phyloP scores from a whole-genome alignment of 2,329 filamentous ascomycete genomes.

The Drechslerella stenobrocha region DNA sequence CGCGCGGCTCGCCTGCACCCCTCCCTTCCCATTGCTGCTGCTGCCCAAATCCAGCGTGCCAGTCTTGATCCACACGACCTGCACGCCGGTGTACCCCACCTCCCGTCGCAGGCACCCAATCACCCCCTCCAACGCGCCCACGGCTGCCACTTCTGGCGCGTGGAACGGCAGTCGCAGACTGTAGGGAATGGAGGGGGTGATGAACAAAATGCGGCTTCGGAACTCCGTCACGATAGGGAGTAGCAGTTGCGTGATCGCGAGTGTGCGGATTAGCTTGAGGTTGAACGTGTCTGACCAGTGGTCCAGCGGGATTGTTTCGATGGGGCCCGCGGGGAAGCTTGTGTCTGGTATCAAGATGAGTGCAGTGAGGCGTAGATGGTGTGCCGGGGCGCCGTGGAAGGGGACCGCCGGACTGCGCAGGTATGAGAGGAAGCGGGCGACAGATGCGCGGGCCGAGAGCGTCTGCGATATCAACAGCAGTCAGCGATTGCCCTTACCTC shows the following conservation, averaged over 20 bases:
- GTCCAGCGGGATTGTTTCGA: slow-evolving; percentile 80
- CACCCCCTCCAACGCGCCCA: slow-evolving; percentile 79
- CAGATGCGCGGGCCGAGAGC: slow-evolving; percentile 68
- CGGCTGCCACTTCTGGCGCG: slow-evolving; percentile 82
- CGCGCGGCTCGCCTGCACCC: slow-evolving; percentile 53
- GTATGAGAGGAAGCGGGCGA: slow-evolving; percentile 71
- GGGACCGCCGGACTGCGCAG: slow-evolving; percentile 75
- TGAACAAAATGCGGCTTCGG: slow-evolving; percentile 70
- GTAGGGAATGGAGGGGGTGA: slow-evolving; percentile 79
- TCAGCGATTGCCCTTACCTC: neutral
- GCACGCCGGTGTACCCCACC: slow-evolving; percentile 72
- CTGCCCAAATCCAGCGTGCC: slow-evolving; percentile 82
- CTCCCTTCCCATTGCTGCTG: slow-evolving; percentile 55
- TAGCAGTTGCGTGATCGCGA: slow-evolving; percentile 85
- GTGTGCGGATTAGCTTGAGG: slow-evolving; percentile 84
- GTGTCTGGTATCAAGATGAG: slow-evolving; percentile 81
- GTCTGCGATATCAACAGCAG: slow-evolving; percentile 60
- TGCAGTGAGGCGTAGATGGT: slow-evolving; percentile 75
- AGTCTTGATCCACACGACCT: slow-evolving; percentile 83
- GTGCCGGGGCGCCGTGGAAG: slow-evolving; percentile 73
- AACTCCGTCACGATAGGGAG: slow-evolving; percentile 72
- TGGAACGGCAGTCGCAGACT: slow-evolving; percentile 78
- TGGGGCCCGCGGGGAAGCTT: slow-evolving; percentile 77
- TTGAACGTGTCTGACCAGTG: slow-evolving; percentile 89
- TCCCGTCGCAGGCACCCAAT: slow-evolving; percentile 64